Evolutionary conservation across 257 asterid genomes (phyloP).

Genomic region (Primulina huaijiensis): DNA sequence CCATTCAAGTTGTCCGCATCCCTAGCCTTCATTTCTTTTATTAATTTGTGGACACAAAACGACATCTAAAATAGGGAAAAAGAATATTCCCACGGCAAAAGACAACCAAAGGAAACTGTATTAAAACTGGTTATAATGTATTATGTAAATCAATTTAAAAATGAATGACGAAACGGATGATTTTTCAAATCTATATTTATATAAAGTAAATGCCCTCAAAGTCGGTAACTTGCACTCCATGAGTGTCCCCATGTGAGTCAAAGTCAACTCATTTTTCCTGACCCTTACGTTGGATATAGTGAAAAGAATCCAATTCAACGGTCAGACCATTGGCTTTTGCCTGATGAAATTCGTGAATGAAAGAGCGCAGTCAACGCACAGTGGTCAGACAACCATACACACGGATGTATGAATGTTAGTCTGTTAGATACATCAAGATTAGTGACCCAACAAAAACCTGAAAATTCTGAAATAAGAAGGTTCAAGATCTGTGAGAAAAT

Average conservation of each 20-base stretch:
- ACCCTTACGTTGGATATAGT: slow-evolving; percentile 19
- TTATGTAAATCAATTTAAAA: background rate
- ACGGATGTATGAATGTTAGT: slow-evolving; percentile 17
- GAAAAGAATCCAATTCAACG: slow-evolving; percentile 16
- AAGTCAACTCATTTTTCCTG: slow-evolving; percentile 30
- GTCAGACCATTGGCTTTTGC: background rate
- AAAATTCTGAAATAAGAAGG: background rate
- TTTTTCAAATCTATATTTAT: too few species aligned
- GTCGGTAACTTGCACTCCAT: background rate
- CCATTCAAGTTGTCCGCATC: too few species aligned
- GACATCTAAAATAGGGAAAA: too few species aligned
- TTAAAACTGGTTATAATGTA: background rate
- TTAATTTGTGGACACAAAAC: too few species aligned
- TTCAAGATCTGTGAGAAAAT: background rate
- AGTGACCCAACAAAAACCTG: background rate
- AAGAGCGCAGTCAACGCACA: slow-evolving; percentile 37
- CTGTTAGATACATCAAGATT: slow-evolving; percentile 10
- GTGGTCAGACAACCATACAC: slow-evolving; percentile 10
- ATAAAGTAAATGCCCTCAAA: background rate
- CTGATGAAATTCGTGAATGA: slow-evolving; percentile 18
- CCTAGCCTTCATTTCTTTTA: too few species aligned
- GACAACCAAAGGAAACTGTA: background rate
- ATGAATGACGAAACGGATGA: background rate
- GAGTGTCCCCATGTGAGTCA: slow-evolving; percentile 29
- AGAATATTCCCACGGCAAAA: background rate